These are phyloP conservation scores for Olyra latifolia DNA, from an alignment of 176 grass and related monocot genomes.

Conservation along the genomic window DNA sequence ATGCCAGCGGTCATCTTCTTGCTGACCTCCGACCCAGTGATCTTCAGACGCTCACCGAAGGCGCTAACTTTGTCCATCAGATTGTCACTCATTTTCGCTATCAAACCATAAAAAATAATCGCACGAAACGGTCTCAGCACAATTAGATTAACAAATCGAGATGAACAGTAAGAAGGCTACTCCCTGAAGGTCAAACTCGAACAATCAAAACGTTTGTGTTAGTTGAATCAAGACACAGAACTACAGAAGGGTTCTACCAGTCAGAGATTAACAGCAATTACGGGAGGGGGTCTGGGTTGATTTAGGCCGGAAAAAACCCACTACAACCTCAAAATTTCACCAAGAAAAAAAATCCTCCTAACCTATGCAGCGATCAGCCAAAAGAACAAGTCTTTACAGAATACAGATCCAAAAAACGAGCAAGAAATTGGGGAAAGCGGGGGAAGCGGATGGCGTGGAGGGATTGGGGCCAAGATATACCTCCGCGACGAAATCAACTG, in stretches of 20 bases:
- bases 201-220: not conserved
- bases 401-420: not conserved
- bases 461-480: slow-evolving; percentile 12
- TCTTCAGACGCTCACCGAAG: slow-evolving; percentile 81
- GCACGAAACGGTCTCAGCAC: not conserved
- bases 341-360: not conserved
- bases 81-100: slow-evolving; percentile 75
- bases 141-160: not conserved
- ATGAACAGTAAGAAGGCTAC: not conserved
- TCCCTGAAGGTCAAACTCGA: not conserved
- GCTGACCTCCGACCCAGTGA: slow-evolving; percentile 71
- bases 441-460: not conserved
- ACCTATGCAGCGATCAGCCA: not conserved
- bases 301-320: not conserved
- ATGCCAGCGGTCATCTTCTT: slow-evolving; percentile 81
- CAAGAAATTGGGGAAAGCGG: not conserved
- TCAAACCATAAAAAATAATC: not conserved
- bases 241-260: not conserved
- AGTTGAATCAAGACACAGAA: not conserved
- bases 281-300: not conserved
- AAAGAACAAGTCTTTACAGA: not conserved
- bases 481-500: slow-evolving; percentile 22
- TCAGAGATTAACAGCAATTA: not conserved
- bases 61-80: slow-evolving; percentile 90
- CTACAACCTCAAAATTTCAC: not conserved